These are phyloP conservation scores for Rhizopogon vulgaris DNA, from an alignment of 768 basidiomycete genomes.

Conservation along the genomic window DNA sequence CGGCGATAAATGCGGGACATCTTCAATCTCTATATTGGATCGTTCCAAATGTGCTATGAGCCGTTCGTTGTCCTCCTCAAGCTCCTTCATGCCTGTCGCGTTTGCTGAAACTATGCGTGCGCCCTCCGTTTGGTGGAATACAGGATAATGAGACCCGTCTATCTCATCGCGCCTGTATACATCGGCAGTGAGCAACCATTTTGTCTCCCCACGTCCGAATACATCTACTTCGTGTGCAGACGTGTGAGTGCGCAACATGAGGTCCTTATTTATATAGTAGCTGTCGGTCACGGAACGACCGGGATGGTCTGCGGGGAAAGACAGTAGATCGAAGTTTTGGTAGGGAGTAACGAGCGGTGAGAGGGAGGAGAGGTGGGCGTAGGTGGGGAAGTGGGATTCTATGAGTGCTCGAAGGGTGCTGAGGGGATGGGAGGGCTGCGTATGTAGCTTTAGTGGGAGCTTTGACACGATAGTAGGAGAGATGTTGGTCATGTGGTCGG, in stretches of 20 bases:
- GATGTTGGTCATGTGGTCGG: constrained; percentile 80
- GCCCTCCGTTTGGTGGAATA: constrained; percentile 98
- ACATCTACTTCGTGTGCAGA: constrained; percentile 97
- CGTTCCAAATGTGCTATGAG: constrained; percentile 53
- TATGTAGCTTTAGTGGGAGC: constrained; percentile 69
- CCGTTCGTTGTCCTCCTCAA: constrained; percentile 65
- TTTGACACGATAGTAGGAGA: constrained; percentile 82
- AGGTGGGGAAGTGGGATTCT: constrained; percentile 77
- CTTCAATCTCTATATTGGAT: constrained; percentile 83
- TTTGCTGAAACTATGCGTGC: constrained; percentile 72
- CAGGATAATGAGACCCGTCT: constrained; percentile 92
- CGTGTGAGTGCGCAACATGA: constrained; percentile 96
- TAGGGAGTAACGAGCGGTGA: constrained; percentile 86
- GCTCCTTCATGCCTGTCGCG: constrained; percentile 47
- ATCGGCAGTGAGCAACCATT: constrained; percentile 92
- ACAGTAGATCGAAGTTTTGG: constrained; percentile 96
- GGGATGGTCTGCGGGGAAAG: constrained; percentile 90
- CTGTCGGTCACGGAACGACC: constrained; percentile 87
- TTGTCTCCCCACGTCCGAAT: constrained; percentile 67
- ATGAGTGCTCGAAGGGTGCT: constrained; percentile 79
- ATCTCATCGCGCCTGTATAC: constrained; percentile 99
- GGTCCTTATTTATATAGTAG: constrained; percentile 87
- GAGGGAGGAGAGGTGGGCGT: constrained; percentile 66
- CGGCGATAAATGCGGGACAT: constrained; percentile 65
- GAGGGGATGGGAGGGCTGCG: constrained; percentile 75